These are phyloP conservation scores for Rhipidocladum racemiflorum DNA, from an alignment of 176 grass and related monocot species.

Conservation along the genomic window DNA sequence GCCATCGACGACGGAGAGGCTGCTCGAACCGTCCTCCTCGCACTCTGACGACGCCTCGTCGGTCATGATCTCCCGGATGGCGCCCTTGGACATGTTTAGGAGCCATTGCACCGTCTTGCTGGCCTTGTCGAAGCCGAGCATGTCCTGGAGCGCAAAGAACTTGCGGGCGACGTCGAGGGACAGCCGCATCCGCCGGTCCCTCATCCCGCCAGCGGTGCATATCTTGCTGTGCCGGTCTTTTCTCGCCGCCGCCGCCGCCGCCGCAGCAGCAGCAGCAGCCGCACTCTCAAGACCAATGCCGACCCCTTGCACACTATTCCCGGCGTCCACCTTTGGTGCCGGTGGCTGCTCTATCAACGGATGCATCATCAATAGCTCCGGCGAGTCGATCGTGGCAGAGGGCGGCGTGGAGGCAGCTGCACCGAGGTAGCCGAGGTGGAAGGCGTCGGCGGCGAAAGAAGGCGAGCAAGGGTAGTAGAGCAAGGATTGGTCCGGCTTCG, in stretches of 20 bases:
- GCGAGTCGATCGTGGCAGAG: not conserved
- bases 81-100: slow-evolving; percentile 67
- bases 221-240: slow-evolving; percentile 97
- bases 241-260: slow-evolving; percentile 37
- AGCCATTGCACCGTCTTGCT: slow-evolving; percentile 99
- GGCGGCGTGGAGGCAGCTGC: not conserved
- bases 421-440: slow-evolving; percentile 28
- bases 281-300: not conserved
- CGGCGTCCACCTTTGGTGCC: not conserved
- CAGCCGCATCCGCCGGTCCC: slow-evolving; percentile 90
- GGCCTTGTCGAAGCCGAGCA: slow-evolving; percentile 90
- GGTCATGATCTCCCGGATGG: slow-evolving; percentile 64
- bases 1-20: slow-evolving; percentile 57
- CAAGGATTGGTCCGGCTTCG: slow-evolving; percentile 41
- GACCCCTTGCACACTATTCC: not conserved
- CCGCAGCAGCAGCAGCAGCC: no score
- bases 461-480: slow-evolving; percentile 39
- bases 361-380: slow-evolving; percentile 2
- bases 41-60: slow-evolving; percentile 50
- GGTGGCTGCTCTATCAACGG: slow-evolving; percentile 16
- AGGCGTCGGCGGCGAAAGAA: slow-evolving; percentile 34
- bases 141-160: slow-evolving; percentile 90
- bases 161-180: slow-evolving; percentile 79
- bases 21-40: slow-evolving; percentile 63
- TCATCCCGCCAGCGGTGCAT: slow-evolving; percentile 67